These are phyloP conservation scores for Pseudocercospora fijiensis DNA, from an alignment of 2,329 filamentous ascomycete genomes.

Conservation along the genomic window DNA sequence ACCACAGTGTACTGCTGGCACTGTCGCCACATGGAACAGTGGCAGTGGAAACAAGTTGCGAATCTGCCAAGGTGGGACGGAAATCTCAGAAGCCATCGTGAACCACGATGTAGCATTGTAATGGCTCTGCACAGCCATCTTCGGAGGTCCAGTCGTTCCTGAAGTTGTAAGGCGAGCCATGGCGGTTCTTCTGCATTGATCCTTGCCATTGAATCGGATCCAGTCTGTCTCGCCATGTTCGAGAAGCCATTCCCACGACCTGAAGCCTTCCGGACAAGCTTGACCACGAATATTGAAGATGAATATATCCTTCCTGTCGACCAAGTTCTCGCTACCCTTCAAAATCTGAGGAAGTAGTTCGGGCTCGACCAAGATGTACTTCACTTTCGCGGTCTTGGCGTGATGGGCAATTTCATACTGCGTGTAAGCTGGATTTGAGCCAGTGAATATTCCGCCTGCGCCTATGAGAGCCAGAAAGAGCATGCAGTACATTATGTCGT, in stretches of 20 bases:
- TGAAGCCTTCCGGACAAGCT: background rate
- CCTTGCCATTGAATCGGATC: background rate
- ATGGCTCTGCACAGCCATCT: slow-evolving; percentile 12
- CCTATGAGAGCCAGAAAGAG: slow-evolving; percentile 30
- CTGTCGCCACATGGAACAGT: background rate
- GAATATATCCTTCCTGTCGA: background rate
- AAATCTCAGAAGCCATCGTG: slow-evolving; percentile 5
- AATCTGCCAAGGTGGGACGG: background rate
- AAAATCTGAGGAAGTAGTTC: background rate
- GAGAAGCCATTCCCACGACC: background rate
- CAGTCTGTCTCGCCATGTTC: background rate
- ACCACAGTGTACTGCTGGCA: background rate
- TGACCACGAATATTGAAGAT: background rate
- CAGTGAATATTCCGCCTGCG: background rate
- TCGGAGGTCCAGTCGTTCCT: slow-evolving; percentile 8
- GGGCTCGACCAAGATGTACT: background rate
- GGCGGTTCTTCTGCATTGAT: background rate
- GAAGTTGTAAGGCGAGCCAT: slow-evolving; percentile 2
- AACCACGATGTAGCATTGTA: slow-evolving; percentile 10
- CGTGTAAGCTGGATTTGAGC: background rate
- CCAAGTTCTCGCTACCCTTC: background rate
- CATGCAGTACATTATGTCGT: slow-evolving; percentile 45
- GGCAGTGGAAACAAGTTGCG: background rate
- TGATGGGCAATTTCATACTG: background rate
- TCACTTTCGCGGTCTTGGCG: background rate